These are phyloP conservation scores for Tetradesmus obliquus DNA, from an alignment of 139 green algal species.

Conservation along the genomic window DNA sequence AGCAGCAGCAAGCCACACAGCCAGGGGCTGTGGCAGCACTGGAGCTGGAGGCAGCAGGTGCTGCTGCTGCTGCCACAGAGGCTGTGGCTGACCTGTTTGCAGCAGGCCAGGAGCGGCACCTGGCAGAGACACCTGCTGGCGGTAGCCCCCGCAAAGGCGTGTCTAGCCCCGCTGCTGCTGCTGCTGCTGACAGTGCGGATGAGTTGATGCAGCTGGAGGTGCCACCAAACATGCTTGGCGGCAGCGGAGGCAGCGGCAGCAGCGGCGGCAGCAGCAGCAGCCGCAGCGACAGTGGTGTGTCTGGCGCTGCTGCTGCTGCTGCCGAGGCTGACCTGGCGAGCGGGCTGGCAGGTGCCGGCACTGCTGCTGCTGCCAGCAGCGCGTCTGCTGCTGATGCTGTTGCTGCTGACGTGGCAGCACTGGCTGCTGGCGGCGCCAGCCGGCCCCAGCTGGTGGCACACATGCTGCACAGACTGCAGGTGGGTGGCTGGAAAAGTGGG, in stretches of 20 bases:
- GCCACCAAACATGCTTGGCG: neutral
- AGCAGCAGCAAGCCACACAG: neutral
- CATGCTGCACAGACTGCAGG: conserved; percentile 71
- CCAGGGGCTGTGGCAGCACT: neutral
- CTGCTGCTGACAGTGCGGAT: neutral
- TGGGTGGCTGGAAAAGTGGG: neutral
- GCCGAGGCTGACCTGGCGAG: conserved; percentile 20
- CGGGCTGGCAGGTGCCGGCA: conserved; percentile 1
- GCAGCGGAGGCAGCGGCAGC: conserved; percentile 19
- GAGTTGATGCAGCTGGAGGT: neutral
- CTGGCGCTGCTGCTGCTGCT: neutral
- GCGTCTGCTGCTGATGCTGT: conserved; percentile 2
- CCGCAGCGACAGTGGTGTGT: neutral
- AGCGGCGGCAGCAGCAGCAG: conserved; percentile 4
- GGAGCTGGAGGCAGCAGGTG: conserved; percentile 15
- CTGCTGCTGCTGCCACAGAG: conserved; percentile 16
- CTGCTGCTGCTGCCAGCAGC: conserved; percentile 6
- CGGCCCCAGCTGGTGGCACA: conserved; percentile 40
- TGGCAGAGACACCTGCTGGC: neutral
- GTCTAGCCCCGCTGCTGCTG: neutral
- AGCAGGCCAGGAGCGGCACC: neutral
- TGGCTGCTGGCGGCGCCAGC: neutral
- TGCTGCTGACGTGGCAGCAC: conserved; percentile 7
- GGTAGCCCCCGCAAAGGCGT: neutral
- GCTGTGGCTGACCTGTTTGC: neutral